A percentile compares a stretch with the other conserved stretches of the same genome.
Evolutionary conservation across 2,329 filamentous ascomycete genomes (phyloP).

Genomic region (Talaromyces verruculosus): DNA sequence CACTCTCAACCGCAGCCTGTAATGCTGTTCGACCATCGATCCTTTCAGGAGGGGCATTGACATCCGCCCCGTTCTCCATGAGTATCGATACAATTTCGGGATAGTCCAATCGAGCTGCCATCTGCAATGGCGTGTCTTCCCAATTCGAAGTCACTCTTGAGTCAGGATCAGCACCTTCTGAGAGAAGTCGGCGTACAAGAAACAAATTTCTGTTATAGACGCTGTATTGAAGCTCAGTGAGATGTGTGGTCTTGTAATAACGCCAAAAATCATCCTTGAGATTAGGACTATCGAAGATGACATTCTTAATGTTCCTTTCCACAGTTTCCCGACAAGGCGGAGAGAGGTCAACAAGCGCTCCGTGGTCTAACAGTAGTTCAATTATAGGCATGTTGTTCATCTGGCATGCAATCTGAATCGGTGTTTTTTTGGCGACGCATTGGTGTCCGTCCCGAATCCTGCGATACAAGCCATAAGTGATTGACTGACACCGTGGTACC

Average conservation of each 20-base stretch:
- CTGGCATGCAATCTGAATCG: conserved; percentile 1
- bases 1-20: background rate
- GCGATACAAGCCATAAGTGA: no score
- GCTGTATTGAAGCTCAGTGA: conserved; percentile 7
- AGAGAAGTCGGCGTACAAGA: background rate
- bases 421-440: background rate
- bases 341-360: background rate
- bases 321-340: background rate
- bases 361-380: conserved; percentile 6
- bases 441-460: background rate
- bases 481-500: no score
- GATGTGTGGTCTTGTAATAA: background rate
- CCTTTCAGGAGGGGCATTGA: background rate
- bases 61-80: background rate
- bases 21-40: background rate
- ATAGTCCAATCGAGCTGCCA: background rate
- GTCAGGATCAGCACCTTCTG: background rate
- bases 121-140: background rate
- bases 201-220: background rate
- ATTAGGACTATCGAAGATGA: no score
- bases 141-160: background rate
- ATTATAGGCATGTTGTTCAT: background rate
- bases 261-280: no score
- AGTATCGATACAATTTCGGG: background rate
- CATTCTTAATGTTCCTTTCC: no score